Base-by-base conservation (phyloP, 495 filamentous ascomycete genomes). In the Polyplosphaeria fusca region DNA sequence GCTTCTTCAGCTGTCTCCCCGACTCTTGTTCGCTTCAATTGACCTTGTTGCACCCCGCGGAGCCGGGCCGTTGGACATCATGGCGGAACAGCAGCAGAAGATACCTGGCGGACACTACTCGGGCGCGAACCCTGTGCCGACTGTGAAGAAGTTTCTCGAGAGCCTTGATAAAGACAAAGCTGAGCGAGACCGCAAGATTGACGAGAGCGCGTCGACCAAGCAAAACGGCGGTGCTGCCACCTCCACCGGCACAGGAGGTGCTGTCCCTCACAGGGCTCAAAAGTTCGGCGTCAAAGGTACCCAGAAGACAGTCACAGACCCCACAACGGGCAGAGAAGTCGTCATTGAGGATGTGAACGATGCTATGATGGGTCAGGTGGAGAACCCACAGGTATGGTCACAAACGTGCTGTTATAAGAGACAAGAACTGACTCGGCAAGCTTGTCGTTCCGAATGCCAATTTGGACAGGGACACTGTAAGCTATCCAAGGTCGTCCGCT, bases 381-480 rank as follows among this genome's bases (percentile, higher is more conserved):
- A 87, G 41, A 73, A 92, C 37, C 87, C 88, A 4, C 74, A 71
- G 68, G 83, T 91, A 70, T 51, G 35, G 60, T 74, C 52, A 19
- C 19, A n/a, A 1, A 13, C 42, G 20, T n/a, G 11, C 20, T 23
- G n/a, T 23, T 7, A 12, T 7, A 16, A 3, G 32, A 11, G 16
- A 14, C 18, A 7, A 19, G 38, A 1, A 19, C 25, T 43, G 35
- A 49, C 27, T 19, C 11, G 18, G 37, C 32, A 63, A 91, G 85
- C 67, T 96, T 7, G 87, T 86, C n/a, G 82, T 94, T 9, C 88
- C 88, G 9, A 97, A 95, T 74, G 85, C 86, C n/a, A 94, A 95
- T 66, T 69, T 96, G 14, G 81, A 82, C 52, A 87, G 85, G 67
- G 74, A 83, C 4, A 86, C 89, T 16, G 79, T 83, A 55, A 70